Evolutionary conservation across 441 rosid genomes (phyloP), one percentile per base, ranked within the genome.

Genomic region (Populus hybrid): DNA sequence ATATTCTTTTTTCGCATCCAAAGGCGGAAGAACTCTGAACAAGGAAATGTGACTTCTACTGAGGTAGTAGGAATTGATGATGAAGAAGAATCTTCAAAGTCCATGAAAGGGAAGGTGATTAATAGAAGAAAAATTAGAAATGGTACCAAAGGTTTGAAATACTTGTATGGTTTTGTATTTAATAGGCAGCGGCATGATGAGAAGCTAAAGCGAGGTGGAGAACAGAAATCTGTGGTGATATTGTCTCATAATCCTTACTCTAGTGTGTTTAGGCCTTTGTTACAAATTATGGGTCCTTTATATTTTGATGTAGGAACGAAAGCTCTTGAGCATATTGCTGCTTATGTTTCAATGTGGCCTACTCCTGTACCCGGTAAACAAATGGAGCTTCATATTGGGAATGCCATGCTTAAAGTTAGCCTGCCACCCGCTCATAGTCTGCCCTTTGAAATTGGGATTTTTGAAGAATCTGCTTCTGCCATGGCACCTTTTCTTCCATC

Each of bases 141-240:
- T 70, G 76, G 16, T 73, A 68, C 46, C 67, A 63, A 68, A 75
- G 80, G 70, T 73, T 78, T 72, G 61, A 84, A 81, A 70, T 90
- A 88, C 79, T 79, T 96, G 85, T 96, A 96, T 83, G 99, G 99
- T 38, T 96, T 87, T 76, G 99, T 94, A 6, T 96, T 96, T 50
- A 96, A 96, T 80, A 91, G 99, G 75, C 96, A 94, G 80, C 91
- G 98, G 79, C 98, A 96, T 64, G 99, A 96, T 71, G 98, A 94
- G 84, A 91, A 98, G 84, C 85, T 96, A 76, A 93, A 91, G 84
- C 85, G 99, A 24, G 99, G 99, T 9, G 99, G 99, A 78, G 99
- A 96, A 68, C 99, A 94, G 74, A 96, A 92, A 69, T 96, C 98
- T 69, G 91, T 96, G 16, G 98, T 96, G 81, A 93, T 96, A 80